These are phyloP conservation scores for Solanum etuberosum DNA, from an alignment of 257 asterid genomes.

Conservation along the genomic window DNA sequence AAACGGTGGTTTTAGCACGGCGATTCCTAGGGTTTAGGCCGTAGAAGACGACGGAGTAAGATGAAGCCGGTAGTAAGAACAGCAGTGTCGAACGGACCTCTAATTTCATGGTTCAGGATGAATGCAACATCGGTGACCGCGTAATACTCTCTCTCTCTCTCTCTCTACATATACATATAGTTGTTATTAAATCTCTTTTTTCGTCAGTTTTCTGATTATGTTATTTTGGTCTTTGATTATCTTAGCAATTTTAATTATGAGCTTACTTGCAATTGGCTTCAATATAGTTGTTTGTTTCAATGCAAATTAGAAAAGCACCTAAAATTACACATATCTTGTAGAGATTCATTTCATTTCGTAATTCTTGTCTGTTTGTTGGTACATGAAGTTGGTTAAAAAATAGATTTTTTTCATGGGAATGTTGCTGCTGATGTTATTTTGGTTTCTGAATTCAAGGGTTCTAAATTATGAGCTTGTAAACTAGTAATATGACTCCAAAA, in stretches of 20 bases:
- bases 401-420: no score
- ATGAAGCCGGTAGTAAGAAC: conserved; percentile 79
- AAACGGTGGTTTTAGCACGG: neutral
- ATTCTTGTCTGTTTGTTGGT: no score
- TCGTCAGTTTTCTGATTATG: no score
- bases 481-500: neutral
- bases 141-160: neutral
- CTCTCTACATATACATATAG: accelerated
- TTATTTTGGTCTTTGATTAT: neutral
- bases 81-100: conserved; percentile 73
- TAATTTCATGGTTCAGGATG: conserved; percentile 84
- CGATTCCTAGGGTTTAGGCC: neutral
- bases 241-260: neutral
- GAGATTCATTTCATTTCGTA: neutral
- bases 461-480: neutral
- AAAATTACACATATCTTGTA: neutral
- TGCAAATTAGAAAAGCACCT: neutral
- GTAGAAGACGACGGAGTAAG: neutral
- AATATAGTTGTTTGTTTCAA: neutral
- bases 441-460: no score
- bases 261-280: neutral
- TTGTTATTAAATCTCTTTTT: no score
- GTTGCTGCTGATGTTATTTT: no score
- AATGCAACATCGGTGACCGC: neutral
- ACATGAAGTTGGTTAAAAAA: no score